phyloP scores from a whole-genome alignment of 768 basidiomycete species.

The Phlebiopsis flavidoalba region DNA sequence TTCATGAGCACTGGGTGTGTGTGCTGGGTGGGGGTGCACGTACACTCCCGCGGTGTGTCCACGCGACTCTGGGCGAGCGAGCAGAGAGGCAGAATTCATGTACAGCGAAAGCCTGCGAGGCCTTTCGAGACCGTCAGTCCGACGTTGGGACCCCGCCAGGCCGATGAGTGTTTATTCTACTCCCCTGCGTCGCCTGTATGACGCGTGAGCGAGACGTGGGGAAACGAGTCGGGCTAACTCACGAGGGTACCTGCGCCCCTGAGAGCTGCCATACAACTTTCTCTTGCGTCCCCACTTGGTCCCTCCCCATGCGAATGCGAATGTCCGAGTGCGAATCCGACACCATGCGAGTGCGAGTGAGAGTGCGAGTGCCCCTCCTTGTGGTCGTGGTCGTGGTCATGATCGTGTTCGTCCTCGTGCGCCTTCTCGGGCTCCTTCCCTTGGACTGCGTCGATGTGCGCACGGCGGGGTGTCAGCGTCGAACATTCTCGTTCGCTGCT shows the following conservation, averaged over 20 bases:
- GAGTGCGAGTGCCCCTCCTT: conserved; percentile 49
- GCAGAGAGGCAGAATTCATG: conserved; percentile 83
- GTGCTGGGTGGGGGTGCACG: conserved; percentile 23
- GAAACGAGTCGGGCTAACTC: not conserved
- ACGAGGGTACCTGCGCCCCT: conserved; percentile 54
- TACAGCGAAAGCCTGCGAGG: conserved; percentile 81
- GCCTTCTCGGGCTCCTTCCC: conserved; percentile 18
- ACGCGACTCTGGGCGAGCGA: too few relatives aligned
- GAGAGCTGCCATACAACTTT: conserved; percentile 63
- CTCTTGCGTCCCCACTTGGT: conserved; percentile 50
- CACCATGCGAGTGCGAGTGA: conserved; percentile 49
- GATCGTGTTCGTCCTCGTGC: conserved; percentile 13
- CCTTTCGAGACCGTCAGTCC: conserved; percentile 82
- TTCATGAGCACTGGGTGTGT: not conserved
- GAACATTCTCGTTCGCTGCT: not conserved
- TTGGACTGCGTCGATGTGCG: conserved; percentile 16
- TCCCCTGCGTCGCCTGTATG: conserved; percentile 70
- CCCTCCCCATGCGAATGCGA: conserved; percentile 60
- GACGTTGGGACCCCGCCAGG: conserved; percentile 75
- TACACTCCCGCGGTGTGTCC: conserved; percentile 88
- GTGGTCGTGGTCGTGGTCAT: conserved; percentile 24
- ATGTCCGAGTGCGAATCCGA: conserved; percentile 48
- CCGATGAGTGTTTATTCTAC: conserved; percentile 83
- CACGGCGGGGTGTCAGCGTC: conserved; percentile 1
- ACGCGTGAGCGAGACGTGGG: conserved; percentile 2